Evolutionary conservation across 495 filamentous ascomycete species (phyloP).

Genomic region (Penicillium arizonense): DNA sequence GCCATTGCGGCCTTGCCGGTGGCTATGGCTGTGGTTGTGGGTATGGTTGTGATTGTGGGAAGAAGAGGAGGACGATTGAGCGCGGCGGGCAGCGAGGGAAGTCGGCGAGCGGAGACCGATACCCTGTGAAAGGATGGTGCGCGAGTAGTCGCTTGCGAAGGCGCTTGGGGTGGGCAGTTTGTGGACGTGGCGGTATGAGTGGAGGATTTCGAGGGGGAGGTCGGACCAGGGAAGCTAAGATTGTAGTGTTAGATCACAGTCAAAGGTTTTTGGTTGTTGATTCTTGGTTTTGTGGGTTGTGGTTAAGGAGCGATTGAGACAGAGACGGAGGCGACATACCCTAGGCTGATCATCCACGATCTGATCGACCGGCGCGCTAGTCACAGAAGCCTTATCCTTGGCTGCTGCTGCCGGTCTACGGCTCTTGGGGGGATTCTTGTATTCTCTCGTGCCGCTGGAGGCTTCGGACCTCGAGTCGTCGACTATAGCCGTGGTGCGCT

Average conservation of each 20-base stretch:
- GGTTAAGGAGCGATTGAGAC: neutral
- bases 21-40: conserved; percentile 6
- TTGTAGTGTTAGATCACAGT: neutral
- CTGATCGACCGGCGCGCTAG: conserved; percentile 35
- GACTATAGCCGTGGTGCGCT: conserved; percentile 38
- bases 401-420: conserved; percentile 27
- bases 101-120: conserved; percentile 59
- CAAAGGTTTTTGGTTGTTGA: neutral
- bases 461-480: conserved; percentile 57
- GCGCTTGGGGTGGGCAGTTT: conserved; percentile 66
- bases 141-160: conserved; percentile 69
- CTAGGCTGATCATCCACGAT: conserved; percentile 29
- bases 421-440: conserved; percentile 31
- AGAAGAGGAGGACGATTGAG: conserved; percentile 21
- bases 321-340: conserved; percentile 26
- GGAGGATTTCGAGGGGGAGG: conserved; percentile 68
- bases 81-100: conserved; percentile 41
- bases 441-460: conserved; percentile 51
- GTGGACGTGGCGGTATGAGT: conserved; percentile 78
- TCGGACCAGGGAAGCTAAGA: conserved; percentile 72
- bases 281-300: neutral
- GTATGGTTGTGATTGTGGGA: conserved; percentile 12
- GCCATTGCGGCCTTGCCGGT: neutral
- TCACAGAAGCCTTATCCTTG: conserved; percentile 32
- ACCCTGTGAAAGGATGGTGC: conserved; percentile 67